phyloP scores from a whole-genome alignment of 169 alveolate genomes.

The Plasmodium sp. region DNA sequence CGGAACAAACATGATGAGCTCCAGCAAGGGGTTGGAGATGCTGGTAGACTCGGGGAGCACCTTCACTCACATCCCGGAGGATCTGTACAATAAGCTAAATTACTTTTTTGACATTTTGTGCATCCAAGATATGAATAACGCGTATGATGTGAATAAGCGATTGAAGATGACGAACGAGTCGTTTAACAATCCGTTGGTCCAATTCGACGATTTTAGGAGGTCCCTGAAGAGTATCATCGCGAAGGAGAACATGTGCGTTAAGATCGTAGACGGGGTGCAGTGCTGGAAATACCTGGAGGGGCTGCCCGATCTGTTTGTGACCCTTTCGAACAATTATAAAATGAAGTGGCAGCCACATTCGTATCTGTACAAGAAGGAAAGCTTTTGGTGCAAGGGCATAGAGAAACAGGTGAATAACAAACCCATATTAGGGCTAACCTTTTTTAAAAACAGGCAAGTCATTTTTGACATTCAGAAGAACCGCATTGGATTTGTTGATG shows the following conservation, averaged over 20 bases:
- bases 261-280: slow-evolving; percentile 59
- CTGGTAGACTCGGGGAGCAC: slow-evolving; percentile 67
- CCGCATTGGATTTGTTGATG: slow-evolving; percentile 75
- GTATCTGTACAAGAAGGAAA: slow-evolving; percentile 50
- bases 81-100: slow-evolving; percentile 25
- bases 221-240: slow-evolving; percentile 36
- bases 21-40: slow-evolving; percentile 9
- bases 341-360: slow-evolving; percentile 45
- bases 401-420: slow-evolving; percentile 76
- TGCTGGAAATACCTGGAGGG: slow-evolving; percentile 49
- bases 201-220: slow-evolving; percentile 27
- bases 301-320: slow-evolving; percentile 42
- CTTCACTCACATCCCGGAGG: slow-evolving; percentile 62
- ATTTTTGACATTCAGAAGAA: slow-evolving; percentile 75
- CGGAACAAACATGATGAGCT: slow-evolving; percentile 8
- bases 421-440: slow-evolving; percentile 83
- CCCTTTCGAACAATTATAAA: slow-evolving; percentile 15
- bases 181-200: background rate
- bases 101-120: slow-evolving; percentile 43
- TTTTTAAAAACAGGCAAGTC: slow-evolving; percentile 80
- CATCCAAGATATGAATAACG: slow-evolving; percentile 48
- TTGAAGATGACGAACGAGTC: slow-evolving; percentile 24
- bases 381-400: slow-evolving; percentile 86
- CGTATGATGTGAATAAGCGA: slow-evolving; percentile 31
- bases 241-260: slow-evolving; percentile 45